phyloP scores from a whole-genome alignment of 2,329 filamentous ascomycete species.

The Penicillium sp. region DNA sequence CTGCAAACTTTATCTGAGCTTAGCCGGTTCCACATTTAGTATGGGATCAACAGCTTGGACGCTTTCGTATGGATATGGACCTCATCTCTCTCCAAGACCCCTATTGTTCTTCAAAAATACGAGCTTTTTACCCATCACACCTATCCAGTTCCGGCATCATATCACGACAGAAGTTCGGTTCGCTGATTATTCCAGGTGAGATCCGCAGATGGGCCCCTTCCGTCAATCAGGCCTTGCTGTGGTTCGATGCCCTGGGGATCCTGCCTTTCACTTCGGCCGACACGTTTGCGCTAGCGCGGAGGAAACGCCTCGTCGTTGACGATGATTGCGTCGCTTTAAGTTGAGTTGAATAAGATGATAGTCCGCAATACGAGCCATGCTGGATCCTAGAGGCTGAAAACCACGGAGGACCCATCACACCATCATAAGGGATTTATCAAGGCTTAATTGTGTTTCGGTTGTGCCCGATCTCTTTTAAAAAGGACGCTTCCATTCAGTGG shows the following conservation, averaged over 20 bases:
- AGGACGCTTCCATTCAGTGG: too few relatives aligned
- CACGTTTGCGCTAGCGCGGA: not conserved
- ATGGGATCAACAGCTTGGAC: not conserved
- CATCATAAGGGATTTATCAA: not conserved
- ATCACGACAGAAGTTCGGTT: not conserved
- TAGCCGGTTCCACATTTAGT: not conserved
- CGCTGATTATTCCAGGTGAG: not conserved
- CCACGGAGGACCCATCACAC: not conserved
- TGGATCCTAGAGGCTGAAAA: not conserved
- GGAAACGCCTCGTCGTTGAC: not conserved
- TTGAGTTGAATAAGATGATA: not conserved
- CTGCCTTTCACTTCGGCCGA: not conserved
- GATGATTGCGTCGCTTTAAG: not conserved
- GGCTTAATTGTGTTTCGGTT: not conserved
- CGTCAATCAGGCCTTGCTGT: not conserved
- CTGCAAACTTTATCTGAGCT: slow-evolving; percentile 8
- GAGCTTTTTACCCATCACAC: not conserved
- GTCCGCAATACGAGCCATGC: not conserved
- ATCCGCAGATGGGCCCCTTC: not conserved
- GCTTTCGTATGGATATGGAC: not conserved
- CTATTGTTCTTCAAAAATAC: slow-evolving; percentile 6
- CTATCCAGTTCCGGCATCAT: not conserved
- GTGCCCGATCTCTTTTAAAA: not conserved
- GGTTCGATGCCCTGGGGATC: not conserved
- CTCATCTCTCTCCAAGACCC: not conserved